A percentile compares a stretch with the other conserved stretches of the same genome.
These are phyloP conservation scores for Trichoderma atroviride DNA, from an alignment of 2,329 filamentous ascomycete genomes.

Conservation along the genomic window DNA sequence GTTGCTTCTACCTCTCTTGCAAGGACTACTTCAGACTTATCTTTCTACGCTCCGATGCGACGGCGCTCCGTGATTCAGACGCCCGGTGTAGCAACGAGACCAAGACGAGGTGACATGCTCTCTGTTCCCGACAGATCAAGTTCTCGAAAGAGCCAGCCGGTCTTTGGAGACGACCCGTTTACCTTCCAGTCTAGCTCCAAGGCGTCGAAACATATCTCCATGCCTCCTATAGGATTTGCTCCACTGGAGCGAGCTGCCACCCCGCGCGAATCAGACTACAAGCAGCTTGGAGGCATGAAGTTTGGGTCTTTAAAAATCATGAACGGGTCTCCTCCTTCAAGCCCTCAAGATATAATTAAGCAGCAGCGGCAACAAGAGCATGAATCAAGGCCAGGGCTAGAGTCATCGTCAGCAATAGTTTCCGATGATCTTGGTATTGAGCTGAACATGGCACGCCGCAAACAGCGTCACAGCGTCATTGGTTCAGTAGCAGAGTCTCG, in stretches of 20 bases:
- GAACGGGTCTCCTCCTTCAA: constrained; percentile 59
- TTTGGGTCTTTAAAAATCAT: constrained; percentile 64
- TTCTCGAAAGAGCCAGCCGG: constrained; percentile 44
- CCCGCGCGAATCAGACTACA: constrained; percentile 59
- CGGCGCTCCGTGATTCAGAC: constrained; percentile 53
- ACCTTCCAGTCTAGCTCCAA: not conserved
- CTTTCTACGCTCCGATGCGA: constrained; percentile 51
- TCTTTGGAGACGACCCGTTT: constrained; percentile 20
- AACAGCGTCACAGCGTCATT: not conserved
- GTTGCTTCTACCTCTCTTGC: constrained; percentile 29
- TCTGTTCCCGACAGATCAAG: constrained; percentile 37
- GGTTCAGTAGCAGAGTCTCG: not conserved
- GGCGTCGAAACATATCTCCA: constrained; percentile 39
- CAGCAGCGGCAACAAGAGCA: not conserved
- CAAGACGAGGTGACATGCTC: constrained; percentile 31
- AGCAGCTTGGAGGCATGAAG: constrained; percentile 63
- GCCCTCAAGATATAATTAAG: constrained; percentile 29
- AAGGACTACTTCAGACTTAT: constrained; percentile 47
- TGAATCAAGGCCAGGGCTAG: not conserved
- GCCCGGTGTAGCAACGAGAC: constrained; percentile 54
- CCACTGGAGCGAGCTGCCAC: constrained; percentile 37
- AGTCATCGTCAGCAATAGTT: not conserved
- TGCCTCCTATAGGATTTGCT: constrained; percentile 35
- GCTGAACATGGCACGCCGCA: constrained; percentile 12
- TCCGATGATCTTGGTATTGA: not conserved